These are phyloP conservation scores for Blastocystis sp. DNA, from an alignment of 352 stramenopile genomes.

Conservation along the genomic window DNA sequence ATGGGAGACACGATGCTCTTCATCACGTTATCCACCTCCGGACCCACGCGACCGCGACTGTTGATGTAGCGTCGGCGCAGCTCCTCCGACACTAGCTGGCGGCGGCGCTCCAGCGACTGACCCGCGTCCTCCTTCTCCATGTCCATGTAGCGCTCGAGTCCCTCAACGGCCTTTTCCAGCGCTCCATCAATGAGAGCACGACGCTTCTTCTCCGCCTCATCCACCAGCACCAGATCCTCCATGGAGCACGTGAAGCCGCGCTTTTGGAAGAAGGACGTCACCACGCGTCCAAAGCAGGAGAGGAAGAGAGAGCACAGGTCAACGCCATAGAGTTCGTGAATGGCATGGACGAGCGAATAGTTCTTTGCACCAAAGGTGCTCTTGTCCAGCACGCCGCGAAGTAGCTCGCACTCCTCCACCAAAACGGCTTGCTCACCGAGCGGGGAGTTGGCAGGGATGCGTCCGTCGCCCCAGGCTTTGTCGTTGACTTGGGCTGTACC, in stretches of 20 bases:
- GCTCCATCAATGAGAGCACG: constrained; percentile 70
- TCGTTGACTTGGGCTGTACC: constrained; percentile 88
- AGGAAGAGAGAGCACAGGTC: constrained; percentile 71
- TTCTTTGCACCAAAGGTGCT: constrained; percentile 90
- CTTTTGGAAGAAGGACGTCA: constrained; percentile 90
- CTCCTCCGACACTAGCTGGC: not conserved
- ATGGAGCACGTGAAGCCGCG: constrained; percentile 95
- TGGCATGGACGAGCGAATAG: constrained; percentile 89
- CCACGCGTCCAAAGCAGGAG: constrained; percentile 75
- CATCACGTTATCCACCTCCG: constrained; percentile 54
- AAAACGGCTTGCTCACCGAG: constrained; percentile 83
- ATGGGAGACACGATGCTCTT: constrained; percentile 53
- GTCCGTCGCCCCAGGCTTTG: constrained; percentile 79
- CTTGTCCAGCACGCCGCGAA: constrained; percentile 95
- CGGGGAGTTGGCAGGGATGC: constrained; percentile 63
- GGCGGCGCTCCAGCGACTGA: not conserved
- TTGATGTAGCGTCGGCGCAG: constrained; percentile 6
- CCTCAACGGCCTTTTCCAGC: constrained; percentile 51
- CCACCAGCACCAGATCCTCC: constrained; percentile 91
- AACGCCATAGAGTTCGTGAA: constrained; percentile 81
- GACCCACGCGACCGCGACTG: constrained; percentile 5
- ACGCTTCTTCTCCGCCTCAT: constrained; percentile 77
- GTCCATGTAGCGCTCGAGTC: constrained; percentile 56
- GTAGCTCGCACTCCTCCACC: constrained; percentile 83
- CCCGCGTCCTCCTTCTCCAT: constrained; percentile 54